Conservation (phyloP, 306 rosid genomes). For the Vachellia pachyceras region DNA sequence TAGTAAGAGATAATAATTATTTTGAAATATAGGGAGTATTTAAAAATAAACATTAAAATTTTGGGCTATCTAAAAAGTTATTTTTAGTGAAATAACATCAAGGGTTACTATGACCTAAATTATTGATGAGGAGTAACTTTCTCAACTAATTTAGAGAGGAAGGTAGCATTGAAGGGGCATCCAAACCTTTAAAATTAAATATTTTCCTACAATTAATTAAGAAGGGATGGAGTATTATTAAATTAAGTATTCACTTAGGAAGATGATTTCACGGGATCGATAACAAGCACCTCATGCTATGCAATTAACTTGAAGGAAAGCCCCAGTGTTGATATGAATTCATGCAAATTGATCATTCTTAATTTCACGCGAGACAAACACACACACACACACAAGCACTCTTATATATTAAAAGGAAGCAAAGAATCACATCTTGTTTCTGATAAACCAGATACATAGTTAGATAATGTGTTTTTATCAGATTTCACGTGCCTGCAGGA, state of each 20-base stretch:
- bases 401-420: neutral
- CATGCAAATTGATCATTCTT: conserved; percentile 14
- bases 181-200: too few species aligned
- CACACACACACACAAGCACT: too few species aligned
- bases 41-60: neutral
- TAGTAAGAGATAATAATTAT: neutral
- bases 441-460: neutral
- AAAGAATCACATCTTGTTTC: conserved; percentile 6
- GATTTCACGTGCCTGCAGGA: neutral
- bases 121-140: too few species aligned
- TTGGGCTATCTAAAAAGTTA: neutral
- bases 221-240: too few species aligned
- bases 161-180: too few species aligned
- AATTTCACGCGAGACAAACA: neutral
- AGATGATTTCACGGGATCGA: neutral
- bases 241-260: too few species aligned
- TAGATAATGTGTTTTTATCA: too few species aligned
- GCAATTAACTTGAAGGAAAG: neutral
- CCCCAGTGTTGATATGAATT: neutral
- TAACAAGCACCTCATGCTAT: neutral
- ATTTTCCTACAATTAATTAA: too few species aligned
- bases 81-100: neutral
- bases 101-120: too few species aligned
- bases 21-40: neutral
- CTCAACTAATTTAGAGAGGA: too few species aligned